A percentile compares a stretch with the other conserved stretches of the same genome.
Evolutionary conservation across 352 stramenopile genomes (phyloP).

Genomic region (Phytophthora sojae): DNA sequence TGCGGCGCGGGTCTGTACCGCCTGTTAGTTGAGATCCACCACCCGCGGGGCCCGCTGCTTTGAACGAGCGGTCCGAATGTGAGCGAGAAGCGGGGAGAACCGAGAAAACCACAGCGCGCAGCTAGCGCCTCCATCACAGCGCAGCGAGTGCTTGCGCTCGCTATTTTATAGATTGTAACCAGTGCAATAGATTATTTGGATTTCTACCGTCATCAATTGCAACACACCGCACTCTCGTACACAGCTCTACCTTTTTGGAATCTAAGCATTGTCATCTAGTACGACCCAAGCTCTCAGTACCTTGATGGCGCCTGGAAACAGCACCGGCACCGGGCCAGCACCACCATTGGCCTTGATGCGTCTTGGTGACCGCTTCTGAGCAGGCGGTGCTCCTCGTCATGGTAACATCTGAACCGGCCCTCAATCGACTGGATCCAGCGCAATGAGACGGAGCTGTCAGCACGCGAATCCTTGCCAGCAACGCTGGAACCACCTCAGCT

Average conservation of each 20-base stretch:
- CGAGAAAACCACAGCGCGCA: too few relatives aligned
- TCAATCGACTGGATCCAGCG: neutral
- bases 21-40: too few relatives aligned
- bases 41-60: slow-evolving; percentile 12
- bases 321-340: neutral
- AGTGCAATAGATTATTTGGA: slow-evolving; percentile 3
- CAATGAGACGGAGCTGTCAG: neutral
- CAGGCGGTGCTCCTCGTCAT: neutral
- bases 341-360: neutral
- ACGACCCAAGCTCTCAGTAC: too few relatives aligned
- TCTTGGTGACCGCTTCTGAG: neutral
- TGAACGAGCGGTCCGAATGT: neutral
- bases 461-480: neutral
- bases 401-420: neutral
- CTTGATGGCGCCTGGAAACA: neutral
- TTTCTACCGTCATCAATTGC: neutral
- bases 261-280: too few relatives aligned
- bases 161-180: slow-evolving; percentile 4
- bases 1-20: too few relatives aligned
- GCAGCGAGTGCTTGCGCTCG: neutral
- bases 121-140: neutral
- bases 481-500: neutral
- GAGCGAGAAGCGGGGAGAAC: too few relatives aligned
- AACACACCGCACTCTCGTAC: neutral
- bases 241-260: too few relatives aligned